Evolutionary conservation across 2,329 filamentous ascomycete genomes (phyloP), one percentile per base, ranked within the genome.

Genomic region (Fusarium nematophilum): DNA sequence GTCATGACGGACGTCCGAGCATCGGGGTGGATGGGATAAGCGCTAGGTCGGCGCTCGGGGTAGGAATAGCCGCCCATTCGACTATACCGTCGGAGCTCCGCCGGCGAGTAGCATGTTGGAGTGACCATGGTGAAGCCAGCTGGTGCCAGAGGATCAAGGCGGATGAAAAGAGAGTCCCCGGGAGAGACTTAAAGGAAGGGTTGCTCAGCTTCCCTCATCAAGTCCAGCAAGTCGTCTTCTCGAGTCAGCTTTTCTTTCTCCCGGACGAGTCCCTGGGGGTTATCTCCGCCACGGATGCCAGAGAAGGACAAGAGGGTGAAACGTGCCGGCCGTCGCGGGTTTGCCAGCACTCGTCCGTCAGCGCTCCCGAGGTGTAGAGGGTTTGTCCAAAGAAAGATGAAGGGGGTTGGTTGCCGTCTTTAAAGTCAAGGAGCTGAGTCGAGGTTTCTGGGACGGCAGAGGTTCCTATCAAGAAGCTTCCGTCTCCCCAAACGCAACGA

Each of bases 1-100:
- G 38, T 59, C 77, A 81, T 79, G 36, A 54, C 30, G 11, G 53
- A 38, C 13, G 51, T 59, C 18, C 64, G 62, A 2, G 53, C 37
- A n/a, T 70, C 59, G 5, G 55, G 53, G n/a, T 67, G 64, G 7
- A 55, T 36, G 10, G 56, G 51, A 39, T 62, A 70, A 3, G 52
- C 49, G n/a, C 36, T 10, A 2, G 30, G 42, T n/a, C 68, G 60
- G 9, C 67, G 67, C 13, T 67, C 68, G 8, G 59, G 51, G 25
- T 68, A 66, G 14, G 65, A 51, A 33, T 68, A 68, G 42, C 53
- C 33, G 5, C 37, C 50, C 34, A 56, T 40, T 17, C 68, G 56
- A 23, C 14, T 52, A 23, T 51, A 59, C 9, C 64, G 66, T 18
- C 66, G 63, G 13, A 59, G 47, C 3, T 68, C 68, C 11, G 40